Conservation (phyloP, 73 alveolate species). For the Tetrahymena elliotti region DNA sequence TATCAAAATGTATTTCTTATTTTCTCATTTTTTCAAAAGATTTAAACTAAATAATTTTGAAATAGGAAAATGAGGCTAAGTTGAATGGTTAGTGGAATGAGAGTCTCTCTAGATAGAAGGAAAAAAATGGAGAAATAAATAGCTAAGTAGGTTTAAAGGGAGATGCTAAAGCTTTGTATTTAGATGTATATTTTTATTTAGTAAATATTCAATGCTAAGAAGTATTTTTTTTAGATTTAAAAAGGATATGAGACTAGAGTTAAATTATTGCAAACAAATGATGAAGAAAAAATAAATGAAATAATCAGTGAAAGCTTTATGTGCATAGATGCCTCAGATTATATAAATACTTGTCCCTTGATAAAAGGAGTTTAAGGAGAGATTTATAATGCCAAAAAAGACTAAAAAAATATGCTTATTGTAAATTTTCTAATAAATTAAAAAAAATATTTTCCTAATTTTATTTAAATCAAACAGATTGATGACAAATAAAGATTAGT, state of each 20-base stretch:
- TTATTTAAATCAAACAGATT: background rate
- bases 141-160: background rate
- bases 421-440: background rate
- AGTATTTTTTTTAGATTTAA: background rate
- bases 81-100: background rate
- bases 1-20: background rate
- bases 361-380: background rate
- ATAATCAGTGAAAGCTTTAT: background rate
- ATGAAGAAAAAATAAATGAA: background rate
- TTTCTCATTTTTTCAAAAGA: background rate
- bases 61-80: background rate
- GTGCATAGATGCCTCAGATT: background rate
- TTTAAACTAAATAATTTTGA: background rate
- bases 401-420: background rate
- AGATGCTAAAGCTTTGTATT: background rate
- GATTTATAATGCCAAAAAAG: background rate
- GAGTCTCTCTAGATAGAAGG: background rate
- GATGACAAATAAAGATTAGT: background rate
- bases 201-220: background rate
- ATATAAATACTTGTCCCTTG: background rate
- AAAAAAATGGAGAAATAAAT: background rate
- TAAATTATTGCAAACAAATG: background rate
- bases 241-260: background rate
- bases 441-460: too few species aligned
- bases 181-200: background rate